A percentile compares a stretch with the other conserved stretches of the same genome.
These are phyloP conservation scores for Hanseniaspora singularis DNA, from an alignment of 805 yeast species.

Conservation along the genomic window DNA sequence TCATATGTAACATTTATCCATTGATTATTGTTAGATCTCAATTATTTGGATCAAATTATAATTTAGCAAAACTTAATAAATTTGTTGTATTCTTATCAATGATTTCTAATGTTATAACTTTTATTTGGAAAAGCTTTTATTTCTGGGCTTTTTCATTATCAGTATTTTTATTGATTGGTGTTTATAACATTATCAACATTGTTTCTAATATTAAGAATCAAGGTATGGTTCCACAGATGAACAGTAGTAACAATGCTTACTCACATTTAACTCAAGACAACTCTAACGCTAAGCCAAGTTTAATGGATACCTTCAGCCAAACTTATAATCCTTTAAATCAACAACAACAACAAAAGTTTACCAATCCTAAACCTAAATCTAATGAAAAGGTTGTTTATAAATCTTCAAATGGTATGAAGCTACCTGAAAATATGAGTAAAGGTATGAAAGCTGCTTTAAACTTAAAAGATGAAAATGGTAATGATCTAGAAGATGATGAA, in stretches of 20 bases:
- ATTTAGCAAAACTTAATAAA: conserved; percentile 10
- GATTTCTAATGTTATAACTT: background rate
- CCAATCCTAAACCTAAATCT: background rate
- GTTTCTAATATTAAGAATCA: background rate
- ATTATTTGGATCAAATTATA: background rate
- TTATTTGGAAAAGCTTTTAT: conserved; percentile 11
- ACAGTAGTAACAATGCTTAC: background rate
- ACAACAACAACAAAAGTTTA: conserved; percentile 5
- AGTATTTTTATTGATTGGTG: background rate
- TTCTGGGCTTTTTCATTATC: conserved; percentile 1
- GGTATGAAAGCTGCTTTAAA: conserved; percentile 15
- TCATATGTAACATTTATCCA: conserved; percentile 9
- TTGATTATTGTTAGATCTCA: conserved; percentile 2
- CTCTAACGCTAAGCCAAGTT: background rate
- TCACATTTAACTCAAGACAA: background rate
- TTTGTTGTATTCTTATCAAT: conserved; percentile 1
- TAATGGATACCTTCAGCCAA: conserved; percentile 8
- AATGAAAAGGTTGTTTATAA: conserved; percentile 8
- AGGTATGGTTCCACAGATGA: background rate
- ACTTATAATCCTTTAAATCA: conserved; percentile 1
- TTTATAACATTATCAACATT: background rate
- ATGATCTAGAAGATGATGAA: conserved; percentile 13
- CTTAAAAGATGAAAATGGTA: conserved; percentile 13
- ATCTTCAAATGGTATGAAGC: conserved; percentile 13
- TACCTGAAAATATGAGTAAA: conserved; percentile 13